Percentiles rank a stretch among this genome's conserved stretches.
phyloP scores from a whole-genome alignment of 495 filamentous ascomycete genomes.

The Penicillium soppii region DNA sequence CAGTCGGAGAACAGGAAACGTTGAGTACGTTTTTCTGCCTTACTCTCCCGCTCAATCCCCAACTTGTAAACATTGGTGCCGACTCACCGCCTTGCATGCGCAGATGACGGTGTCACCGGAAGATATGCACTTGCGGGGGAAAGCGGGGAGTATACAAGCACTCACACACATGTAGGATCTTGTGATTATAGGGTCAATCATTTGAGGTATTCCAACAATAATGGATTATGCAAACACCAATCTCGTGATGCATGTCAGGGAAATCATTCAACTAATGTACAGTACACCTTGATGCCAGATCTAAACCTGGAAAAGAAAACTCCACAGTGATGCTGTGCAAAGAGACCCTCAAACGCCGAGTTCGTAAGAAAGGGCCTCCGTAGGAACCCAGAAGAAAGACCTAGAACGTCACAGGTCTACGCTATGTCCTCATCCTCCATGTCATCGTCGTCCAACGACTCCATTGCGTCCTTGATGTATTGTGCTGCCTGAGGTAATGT shows the following conservation, averaged over 20 bases:
- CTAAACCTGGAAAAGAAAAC: conserved; percentile 32
- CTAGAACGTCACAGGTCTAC: conserved; percentile 25
- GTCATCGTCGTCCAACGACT: conserved; percentile 81
- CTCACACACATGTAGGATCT: not conserved
- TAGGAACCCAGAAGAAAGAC: conserved; percentile 8
- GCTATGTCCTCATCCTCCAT: conserved; percentile 67
- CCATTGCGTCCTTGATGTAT: conserved; percentile 91
- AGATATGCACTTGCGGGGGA: not conserved
- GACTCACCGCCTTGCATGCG: conserved; percentile 3
- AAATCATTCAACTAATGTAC: conserved; percentile 39
- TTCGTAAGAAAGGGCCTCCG: conserved; percentile 15
- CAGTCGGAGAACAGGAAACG: not conserved
- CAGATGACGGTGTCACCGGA: conserved; percentile 5
- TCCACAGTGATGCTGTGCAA: conserved; percentile 42
- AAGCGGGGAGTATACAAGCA: not conserved
- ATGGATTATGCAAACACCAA: conserved; percentile 6
- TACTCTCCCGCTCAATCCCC: too few species aligned
- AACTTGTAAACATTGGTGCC: too few species aligned
- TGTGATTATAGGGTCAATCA: not conserved
- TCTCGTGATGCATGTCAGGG: conserved; percentile 1
- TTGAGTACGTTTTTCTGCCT: conserved; percentile 11
- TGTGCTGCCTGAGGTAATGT: conserved; percentile 65
- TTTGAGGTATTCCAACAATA: not conserved
- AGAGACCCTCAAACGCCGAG: conserved; percentile 23
- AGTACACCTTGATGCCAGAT: conserved; percentile 35